These are phyloP conservation scores for Hortaea werneckii DNA, from an alignment of 2,329 filamentous ascomycete species.

Conservation along the genomic window DNA sequence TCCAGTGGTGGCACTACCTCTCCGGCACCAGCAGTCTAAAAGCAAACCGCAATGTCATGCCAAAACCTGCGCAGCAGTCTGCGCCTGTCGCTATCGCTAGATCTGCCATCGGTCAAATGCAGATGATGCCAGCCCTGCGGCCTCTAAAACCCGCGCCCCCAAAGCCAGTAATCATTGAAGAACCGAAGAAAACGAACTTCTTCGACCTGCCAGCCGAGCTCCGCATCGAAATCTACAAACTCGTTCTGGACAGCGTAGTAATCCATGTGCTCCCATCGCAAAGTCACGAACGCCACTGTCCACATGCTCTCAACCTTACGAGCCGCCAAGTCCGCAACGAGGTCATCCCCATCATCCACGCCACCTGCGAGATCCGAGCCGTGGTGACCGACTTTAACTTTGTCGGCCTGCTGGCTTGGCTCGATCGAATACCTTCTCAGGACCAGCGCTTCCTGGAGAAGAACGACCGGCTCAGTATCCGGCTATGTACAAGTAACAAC, in stretches of 20 bases:
- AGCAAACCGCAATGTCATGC: too few relatives aligned
- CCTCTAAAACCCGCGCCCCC: background rate
- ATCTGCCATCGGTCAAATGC: background rate
- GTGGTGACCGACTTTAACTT: slow-evolving; percentile 24
- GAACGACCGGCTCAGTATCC: slow-evolving; percentile 18
- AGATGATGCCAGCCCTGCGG: background rate
- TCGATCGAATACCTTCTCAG: slow-evolving; percentile 18
- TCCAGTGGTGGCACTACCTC: too few relatives aligned
- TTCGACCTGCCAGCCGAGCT: slow-evolving; percentile 24
- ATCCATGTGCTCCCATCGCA: slow-evolving; percentile 21
- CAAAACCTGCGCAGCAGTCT: background rate
- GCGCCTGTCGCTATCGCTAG: background rate
- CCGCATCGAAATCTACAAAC: slow-evolving; percentile 23
- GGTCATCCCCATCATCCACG: slow-evolving; percentile 22
- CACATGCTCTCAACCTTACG: slow-evolving; percentile 18
- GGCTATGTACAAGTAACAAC: slow-evolving; percentile 13
- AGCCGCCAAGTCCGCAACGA: slow-evolving; percentile 22
- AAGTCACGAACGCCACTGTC: slow-evolving; percentile 8
- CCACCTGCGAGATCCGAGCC: slow-evolving; percentile 18
- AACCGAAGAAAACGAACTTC: slow-evolving; percentile 8
- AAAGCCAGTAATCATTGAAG: background rate
- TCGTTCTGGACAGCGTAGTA: slow-evolving; percentile 18
- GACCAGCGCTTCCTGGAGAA: slow-evolving; percentile 19
- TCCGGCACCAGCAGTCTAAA: too few relatives aligned
- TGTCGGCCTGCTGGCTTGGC: slow-evolving; percentile 19